Percentiles rank a stretch among this genome's conserved stretches.
These are phyloP conservation scores for Fusarium anthophilum DNA, from an alignment of 2,329 filamentous ascomycete species.

Conservation along the genomic window DNA sequence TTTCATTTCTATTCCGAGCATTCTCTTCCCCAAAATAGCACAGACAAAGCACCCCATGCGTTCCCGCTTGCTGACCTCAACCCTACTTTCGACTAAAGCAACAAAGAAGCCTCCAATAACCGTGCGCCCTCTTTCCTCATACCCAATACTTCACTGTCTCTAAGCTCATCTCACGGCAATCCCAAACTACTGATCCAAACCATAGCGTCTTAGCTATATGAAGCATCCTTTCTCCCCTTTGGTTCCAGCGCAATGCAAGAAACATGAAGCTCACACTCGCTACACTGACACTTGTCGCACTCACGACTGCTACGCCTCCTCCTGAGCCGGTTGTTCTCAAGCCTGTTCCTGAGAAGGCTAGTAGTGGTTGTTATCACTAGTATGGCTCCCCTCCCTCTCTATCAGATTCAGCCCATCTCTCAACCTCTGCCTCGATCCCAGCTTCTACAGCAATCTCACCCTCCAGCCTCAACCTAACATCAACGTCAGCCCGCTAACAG, in stretches of 20 bases:
- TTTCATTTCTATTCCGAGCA: not conserved
- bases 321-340: not conserved
- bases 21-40: not conserved
- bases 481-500: rapidly evolving
- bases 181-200: too few relatives aligned
- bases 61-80: too few relatives aligned
- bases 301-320: not conserved
- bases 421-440: too few relatives aligned
- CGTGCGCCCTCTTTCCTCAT: not conserved
- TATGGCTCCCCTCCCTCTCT: not conserved
- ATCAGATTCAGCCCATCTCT: too few relatives aligned
- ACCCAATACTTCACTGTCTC: not conserved
- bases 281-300: not conserved
- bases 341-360: not conserved
- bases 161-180: not conserved
- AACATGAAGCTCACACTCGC: slow-evolving; percentile 19
- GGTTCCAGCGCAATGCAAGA: not conserved
- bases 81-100: not conserved
- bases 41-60: not conserved
- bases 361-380: slow-evolving; percentile 15
- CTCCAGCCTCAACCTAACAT: too few relatives aligned
- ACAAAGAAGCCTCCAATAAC: not conserved
- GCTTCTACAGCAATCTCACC: too few relatives aligned
- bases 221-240: not conserved
- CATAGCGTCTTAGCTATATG: not conserved